Evolutionary conservation across 257 asterid species (phyloP).

Genomic region (Voacanga thouarsii): DNA sequence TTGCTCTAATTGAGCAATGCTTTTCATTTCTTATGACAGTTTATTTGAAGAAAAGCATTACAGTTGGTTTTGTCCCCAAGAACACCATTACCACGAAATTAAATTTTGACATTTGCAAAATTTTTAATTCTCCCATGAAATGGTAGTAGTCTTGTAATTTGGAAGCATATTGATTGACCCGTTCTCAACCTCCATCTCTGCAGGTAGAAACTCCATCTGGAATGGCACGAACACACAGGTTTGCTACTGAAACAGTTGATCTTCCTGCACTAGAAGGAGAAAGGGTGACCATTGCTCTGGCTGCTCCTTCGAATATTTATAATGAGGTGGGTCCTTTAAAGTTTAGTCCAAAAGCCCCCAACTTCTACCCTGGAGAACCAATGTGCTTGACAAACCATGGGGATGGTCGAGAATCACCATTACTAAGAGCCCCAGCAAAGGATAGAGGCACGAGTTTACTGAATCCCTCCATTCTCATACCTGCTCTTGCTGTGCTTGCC

Average conservation of each 20-base stretch:
- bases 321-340: conserved; percentile 76
- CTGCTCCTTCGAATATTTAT: conserved; percentile 70
- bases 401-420: conserved; percentile 79
- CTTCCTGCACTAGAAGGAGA: conserved; percentile 96
- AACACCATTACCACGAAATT: background rate
- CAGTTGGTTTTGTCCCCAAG: background rate
- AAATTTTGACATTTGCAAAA: background rate
- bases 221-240: conserved; percentile 82
- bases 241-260: conserved; percentile 95
- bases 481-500: conserved; percentile 63
- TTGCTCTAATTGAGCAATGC: background rate
- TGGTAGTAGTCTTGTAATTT: background rate
- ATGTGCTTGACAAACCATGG: conserved; percentile 81
- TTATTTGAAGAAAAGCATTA: background rate
- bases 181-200: conserved; percentile 14
- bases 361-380: conserved; percentile 88
- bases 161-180: background rate
- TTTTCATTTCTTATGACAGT: background rate
- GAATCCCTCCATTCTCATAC: conserved; percentile 68
- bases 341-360: conserved; percentile 73
- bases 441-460: conserved; percentile 45
- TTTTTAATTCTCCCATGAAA: background rate
- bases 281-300: conserved; percentile 82
- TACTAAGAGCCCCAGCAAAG: conserved; percentile 77
- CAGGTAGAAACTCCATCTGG: conserved; percentile 94